These are phyloP conservation scores for Aegilops longissima DNA, from an alignment of 176 grass and related monocot species.

Conservation along the genomic window DNA sequence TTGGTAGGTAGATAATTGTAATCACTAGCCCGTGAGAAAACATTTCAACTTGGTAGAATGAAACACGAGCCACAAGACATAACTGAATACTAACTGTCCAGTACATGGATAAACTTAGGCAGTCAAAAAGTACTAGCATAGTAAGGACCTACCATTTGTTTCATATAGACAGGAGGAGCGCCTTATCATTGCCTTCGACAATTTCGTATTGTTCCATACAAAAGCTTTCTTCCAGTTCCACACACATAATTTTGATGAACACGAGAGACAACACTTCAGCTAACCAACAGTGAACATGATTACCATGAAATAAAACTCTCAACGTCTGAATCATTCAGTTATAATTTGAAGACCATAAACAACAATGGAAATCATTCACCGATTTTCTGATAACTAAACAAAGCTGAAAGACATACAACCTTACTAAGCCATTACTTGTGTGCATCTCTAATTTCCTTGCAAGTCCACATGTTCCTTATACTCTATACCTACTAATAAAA, in stretches of 20 bases:
- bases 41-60: background rate
- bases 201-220: background rate
- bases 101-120: background rate
- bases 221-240: conserved; percentile 9
- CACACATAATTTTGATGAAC: conserved; percentile 47
- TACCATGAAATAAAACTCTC: conserved; percentile 36
- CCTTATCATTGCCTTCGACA: conserved; percentile 6
- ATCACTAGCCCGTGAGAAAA: background rate
- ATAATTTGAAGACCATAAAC: conserved; percentile 47
- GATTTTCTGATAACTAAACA: conserved; percentile 33
- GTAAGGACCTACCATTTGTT: background rate
- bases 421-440: conserved; percentile 17
- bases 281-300: conserved; percentile 30
- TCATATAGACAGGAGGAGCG: background rate
- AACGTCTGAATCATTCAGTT: conserved; percentile 21
- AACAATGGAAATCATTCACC: conserved; percentile 59
- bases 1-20: background rate
- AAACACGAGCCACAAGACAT: background rate
- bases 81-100: background rate
- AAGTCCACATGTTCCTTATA: conserved; percentile 11
- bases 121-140: background rate
- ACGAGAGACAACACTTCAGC: conserved; percentile 23
- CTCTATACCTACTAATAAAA: too few relatives aligned
- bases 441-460: background rate
- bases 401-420: background rate